Evolutionary conservation across 495 filamentous ascomycete species (phyloP).

Genomic region (Mycothermus thermophilus): DNA sequence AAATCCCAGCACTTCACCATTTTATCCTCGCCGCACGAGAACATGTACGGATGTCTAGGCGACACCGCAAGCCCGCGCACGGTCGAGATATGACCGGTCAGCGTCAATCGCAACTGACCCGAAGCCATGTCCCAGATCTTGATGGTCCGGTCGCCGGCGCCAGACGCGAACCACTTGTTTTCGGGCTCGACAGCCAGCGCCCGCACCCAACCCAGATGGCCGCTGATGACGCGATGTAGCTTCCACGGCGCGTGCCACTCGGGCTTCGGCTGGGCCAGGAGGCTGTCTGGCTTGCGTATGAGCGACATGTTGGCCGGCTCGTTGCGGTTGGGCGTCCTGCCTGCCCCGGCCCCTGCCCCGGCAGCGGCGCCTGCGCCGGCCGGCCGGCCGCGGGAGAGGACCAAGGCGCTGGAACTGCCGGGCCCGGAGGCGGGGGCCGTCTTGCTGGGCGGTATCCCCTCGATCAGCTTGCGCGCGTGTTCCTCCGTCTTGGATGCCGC

Average conservation of each 20-base stretch:
- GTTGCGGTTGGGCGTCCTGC: slow-evolving; percentile 11
- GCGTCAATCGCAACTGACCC: slow-evolving; percentile 65
- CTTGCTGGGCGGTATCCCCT: slow-evolving; percentile 42
- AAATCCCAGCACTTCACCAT: slow-evolving; percentile 99
- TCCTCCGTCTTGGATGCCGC: slow-evolving; percentile 34
- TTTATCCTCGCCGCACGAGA: slow-evolving; percentile 97
- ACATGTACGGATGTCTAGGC: slow-evolving; percentile 89
- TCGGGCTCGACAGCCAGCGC: slow-evolving; percentile 82
- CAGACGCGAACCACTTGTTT: slow-evolving; percentile 96
- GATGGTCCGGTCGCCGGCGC: slow-evolving; percentile 90
- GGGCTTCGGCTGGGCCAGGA: slow-evolving; percentile 60
- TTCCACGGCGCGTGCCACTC: slow-evolving; percentile 98
- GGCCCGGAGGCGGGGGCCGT: slow-evolving; percentile 21
- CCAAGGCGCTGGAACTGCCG: slow-evolving; percentile 44
- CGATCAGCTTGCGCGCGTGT: slow-evolving; percentile 54
- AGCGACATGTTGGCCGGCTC: slow-evolving; percentile 34
- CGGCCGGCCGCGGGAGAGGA: slow-evolving; percentile 28
- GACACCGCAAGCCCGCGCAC: slow-evolving; percentile 90
- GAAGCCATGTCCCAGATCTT: slow-evolving; percentile 97
- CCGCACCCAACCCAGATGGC: slow-evolving; percentile 93
- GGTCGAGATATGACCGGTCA: slow-evolving; percentile 95
- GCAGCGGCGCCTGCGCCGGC: slow-evolving; percentile 1
- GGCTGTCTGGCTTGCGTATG: slow-evolving; percentile 46
- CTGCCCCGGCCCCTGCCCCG: no score
- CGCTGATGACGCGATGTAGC: slow-evolving; percentile 92